Conservation (phyloP, 1,284 basidiomycete genomes). For the Omphalotus olearius region DNA sequence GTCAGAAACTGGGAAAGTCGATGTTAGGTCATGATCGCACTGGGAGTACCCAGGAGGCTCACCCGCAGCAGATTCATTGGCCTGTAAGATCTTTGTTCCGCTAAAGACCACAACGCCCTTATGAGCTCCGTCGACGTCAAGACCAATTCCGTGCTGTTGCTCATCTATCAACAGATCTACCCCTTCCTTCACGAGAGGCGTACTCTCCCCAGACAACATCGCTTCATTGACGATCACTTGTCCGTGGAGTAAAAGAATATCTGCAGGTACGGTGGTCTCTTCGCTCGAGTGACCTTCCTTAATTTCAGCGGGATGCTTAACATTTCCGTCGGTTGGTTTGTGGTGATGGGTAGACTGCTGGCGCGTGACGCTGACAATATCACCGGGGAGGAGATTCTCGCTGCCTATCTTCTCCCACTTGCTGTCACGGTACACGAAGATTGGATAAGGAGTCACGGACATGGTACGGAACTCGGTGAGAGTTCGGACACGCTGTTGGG, state of each 20-base stretch:
- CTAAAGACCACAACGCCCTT: constrained; percentile 90
- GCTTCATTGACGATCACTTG: constrained; percentile 96
- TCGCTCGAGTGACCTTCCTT: constrained; percentile 49
- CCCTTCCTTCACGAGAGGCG: constrained; percentile 85
- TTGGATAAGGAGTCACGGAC: constrained; percentile 86
- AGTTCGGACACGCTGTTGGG: constrained; percentile 74
- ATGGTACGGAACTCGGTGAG: constrained; percentile 94
- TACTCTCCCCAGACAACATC: constrained; percentile 96
- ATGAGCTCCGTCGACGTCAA: constrained; percentile 83
- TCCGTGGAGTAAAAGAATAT: constrained; percentile 84
- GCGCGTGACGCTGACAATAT: constrained; percentile 70
- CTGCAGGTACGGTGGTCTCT: constrained; percentile 88
- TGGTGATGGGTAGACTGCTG: constrained; percentile 5
- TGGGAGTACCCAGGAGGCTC: constrained; percentile 11
- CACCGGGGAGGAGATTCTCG: constrained; percentile 85
- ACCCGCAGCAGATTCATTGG: constrained; percentile 39
- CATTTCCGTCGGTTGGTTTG: constrained; percentile 27
- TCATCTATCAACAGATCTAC: constrained; percentile 64
- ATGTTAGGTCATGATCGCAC: constrained; percentile 34
- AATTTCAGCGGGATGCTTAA: constrained; percentile 19
- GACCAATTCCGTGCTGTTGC: constrained; percentile 66
- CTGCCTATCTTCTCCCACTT: constrained; percentile 81
- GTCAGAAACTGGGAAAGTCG: constrained; percentile 27
- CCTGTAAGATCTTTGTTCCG: constrained; percentile 92
- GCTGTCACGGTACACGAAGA: constrained; percentile 75